Conservation (phyloP, 176 grass and related monocot genomes). For the Pontederia crassipes region DNA sequence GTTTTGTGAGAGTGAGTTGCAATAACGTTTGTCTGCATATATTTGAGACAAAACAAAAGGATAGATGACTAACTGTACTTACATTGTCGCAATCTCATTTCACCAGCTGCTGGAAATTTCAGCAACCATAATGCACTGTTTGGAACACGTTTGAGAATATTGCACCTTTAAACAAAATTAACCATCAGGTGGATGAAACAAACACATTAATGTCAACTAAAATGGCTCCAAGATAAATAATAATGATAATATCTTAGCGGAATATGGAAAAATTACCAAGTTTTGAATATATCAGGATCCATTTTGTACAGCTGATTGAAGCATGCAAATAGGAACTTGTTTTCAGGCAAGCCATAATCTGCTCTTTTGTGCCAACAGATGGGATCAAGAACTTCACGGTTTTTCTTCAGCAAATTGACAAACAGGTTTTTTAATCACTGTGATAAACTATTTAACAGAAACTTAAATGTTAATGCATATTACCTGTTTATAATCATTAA, state of each 20-base stretch:
- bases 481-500: slow-evolving; percentile 83
- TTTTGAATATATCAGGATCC: slow-evolving; percentile 78
- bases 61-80: slow-evolving; percentile 21
- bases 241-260: no score
- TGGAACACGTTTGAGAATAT: slow-evolving; percentile 71
- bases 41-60: no score
- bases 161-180: slow-evolving; percentile 47
- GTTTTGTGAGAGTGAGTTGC: no score
- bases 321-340: slow-evolving; percentile 82
- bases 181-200: no score
- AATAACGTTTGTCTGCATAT: no score
- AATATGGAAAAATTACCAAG: slow-evolving; percentile 34
- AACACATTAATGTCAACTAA: no score
- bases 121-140: slow-evolving; percentile 79
- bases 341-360: slow-evolving; percentile 58
- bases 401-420: slow-evolving; percentile 34
- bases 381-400: slow-evolving; percentile 44
- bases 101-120: slow-evolving; percentile 71
- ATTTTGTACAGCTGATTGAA: slow-evolving; percentile 93
- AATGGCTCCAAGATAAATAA: no score
- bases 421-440: background rate
- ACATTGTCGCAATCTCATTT: slow-evolving; percentile 67
- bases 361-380: slow-evolving; percentile 53
- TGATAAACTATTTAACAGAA: no score
- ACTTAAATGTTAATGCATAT: background rate